A percentile compares a stretch with the other conserved stretches of the same genome.
Conservation (phyloP, 1,284 basidiomycete species). For the Volvariella volvacea region DNA sequence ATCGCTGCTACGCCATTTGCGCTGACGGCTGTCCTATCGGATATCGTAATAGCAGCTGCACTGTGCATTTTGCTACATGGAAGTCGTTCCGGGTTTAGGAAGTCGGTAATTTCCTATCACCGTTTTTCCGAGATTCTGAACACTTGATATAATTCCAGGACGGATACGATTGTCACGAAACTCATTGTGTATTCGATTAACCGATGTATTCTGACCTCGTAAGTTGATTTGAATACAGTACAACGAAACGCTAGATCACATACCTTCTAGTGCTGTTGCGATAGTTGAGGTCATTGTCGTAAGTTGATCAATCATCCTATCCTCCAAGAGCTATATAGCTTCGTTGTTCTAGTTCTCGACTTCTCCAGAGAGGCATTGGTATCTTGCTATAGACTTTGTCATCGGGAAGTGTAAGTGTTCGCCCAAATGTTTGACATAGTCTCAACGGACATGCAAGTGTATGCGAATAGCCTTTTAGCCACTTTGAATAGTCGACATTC, state of each 20-base stretch:
- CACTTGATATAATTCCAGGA: constrained; percentile 16
- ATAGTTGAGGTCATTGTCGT: constrained; percentile 29
- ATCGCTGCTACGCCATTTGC: constrained; percentile 32
- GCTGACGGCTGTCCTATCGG: constrained; percentile 29
- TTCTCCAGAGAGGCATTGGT: constrained; percentile 28
- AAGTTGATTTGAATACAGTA: constrained; percentile 6
- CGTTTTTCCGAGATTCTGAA: not conserved
- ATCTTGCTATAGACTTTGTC: constrained; percentile 31
- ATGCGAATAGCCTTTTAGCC: constrained; percentile 32
- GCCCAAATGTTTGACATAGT: not conserved
- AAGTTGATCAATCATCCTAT: constrained; percentile 10
- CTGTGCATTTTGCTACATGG: constrained; percentile 29
- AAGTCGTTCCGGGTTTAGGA: constrained; percentile 23
- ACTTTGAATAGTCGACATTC: constrained; percentile 32
- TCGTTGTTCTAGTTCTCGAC: constrained; percentile 21
- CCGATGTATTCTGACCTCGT: constrained; percentile 32
- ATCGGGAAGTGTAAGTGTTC: constrained; percentile 29
- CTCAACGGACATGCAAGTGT: constrained; percentile 17
- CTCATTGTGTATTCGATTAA: constrained; percentile 33
- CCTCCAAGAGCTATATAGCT: not conserved
- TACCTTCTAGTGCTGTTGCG: constrained; percentile 22
- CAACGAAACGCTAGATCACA: constrained; percentile 1
- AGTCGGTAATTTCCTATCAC: constrained; percentile 15
- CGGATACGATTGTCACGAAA: constrained; percentile 25
- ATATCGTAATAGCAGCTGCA: constrained; percentile 27